These are phyloP conservation scores for Kwoniella sp. DNA, from an alignment of 768 basidiomycete genomes.

Conservation along the genomic window DNA sequence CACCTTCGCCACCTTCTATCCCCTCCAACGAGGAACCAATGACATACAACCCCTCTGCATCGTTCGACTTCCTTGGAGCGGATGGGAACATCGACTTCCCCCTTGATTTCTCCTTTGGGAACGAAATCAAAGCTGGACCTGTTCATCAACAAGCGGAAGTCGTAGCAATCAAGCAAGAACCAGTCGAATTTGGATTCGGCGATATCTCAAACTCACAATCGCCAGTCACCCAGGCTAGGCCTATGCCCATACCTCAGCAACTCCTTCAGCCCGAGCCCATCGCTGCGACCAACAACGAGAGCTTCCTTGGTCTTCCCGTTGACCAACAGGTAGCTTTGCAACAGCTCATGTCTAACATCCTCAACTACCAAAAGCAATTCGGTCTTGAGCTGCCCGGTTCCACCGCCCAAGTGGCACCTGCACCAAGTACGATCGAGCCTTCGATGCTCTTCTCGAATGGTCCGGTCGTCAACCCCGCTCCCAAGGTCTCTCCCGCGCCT, in stretches of 20 bases:
- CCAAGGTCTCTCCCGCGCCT: slow-evolving; percentile 4
- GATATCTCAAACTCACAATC: slow-evolving; percentile 22
- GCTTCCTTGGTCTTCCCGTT: slow-evolving; percentile 30
- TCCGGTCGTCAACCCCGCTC: not conserved
- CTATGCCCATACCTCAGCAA: slow-evolving; percentile 13
- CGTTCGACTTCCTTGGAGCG: slow-evolving; percentile 21
- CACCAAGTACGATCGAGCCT: slow-evolving; percentile 28
- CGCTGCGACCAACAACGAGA: not conserved
- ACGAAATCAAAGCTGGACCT: slow-evolving; percentile 13
- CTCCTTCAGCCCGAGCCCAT: slow-evolving; percentile 12
- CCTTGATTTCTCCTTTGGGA: slow-evolving; percentile 24
- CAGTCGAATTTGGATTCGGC: slow-evolving; percentile 35
- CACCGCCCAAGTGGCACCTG: not conserved
- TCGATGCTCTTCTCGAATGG: slow-evolving; percentile 31
- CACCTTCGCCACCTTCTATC: slow-evolving; percentile 40
- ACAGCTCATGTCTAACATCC: slow-evolving; percentile 40
- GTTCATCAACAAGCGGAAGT: slow-evolving; percentile 9
- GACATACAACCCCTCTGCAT: slow-evolving; percentile 14
- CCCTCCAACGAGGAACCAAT: slow-evolving; percentile 17
- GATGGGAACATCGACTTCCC: slow-evolving; percentile 27
- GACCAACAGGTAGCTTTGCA: slow-evolving; percentile 46
- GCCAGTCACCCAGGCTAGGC: slow-evolving; percentile 15
- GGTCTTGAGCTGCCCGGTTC: slow-evolving; percentile 24
- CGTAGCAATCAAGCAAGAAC: slow-evolving; percentile 41
- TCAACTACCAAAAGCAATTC: slow-evolving; percentile 38